Base-by-base conservation (phyloP, 257 asterid species). In the Solanum habrochaites region DNA sequence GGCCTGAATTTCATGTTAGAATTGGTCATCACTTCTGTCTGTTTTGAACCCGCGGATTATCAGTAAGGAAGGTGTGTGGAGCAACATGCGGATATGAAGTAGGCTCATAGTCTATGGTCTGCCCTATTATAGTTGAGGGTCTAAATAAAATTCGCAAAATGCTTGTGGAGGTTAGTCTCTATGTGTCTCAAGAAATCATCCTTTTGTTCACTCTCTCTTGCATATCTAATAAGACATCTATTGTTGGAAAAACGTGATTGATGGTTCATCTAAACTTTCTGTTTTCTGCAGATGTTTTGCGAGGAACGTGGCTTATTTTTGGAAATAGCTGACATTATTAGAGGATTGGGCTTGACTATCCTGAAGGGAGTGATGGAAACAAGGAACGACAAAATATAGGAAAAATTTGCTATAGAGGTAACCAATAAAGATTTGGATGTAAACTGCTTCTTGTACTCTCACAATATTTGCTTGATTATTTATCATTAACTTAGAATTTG, bases 41-140 rank as follows among this genome's bases (percentile, higher is more conserved):
- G 35, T 32, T 32, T 32, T 32, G 35, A 32, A 32, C 35, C 35
- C 35, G 35, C 35, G 35, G 35, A 32, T 32, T 86, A 90, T 93
- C 85, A 87, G 93, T 89, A 92, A 94, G 90, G 98, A 94, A 49
- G 98, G 95, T n/a, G 97, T 94, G 98, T n/a, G 98, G 99, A 89
- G 99, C 98, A 20, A 96, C 98, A 1, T 96, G 98, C 98, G 98
- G 98, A 3, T 96, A 95, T 84, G 98, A 96, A 92, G 94, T 95
- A 20, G 98, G 98, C 31, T 94, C 97, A 4, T 95, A 94, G 62
- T 95, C 99, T 43, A 91, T 91, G 93, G 92, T 91, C 64, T 95
- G 98, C 81, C 99, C 99, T 7, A 93, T 96, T 90, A 93, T 93
- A 88, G 98, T 96, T 31, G 99, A 96, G 93, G 98, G 95, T 91